A percentile compares a stretch with the other conserved stretches of the same genome.
phyloP scores from a whole-genome alignment of 768 basidiomycete genomes.

The Amanita molliuscula region DNA sequence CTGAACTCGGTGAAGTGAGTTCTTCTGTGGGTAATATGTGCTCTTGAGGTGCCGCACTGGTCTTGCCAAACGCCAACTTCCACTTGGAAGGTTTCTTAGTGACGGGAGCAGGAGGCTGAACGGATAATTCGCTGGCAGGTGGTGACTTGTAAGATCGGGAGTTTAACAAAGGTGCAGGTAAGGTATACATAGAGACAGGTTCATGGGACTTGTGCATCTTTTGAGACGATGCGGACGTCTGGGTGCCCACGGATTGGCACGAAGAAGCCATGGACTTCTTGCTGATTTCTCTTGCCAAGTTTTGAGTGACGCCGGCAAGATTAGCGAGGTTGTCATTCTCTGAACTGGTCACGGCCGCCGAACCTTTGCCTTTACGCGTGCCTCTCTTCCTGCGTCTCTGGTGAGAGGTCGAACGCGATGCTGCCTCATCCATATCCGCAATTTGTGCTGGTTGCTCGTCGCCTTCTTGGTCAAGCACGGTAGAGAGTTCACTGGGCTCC shows the following conservation, averaged over 20 bases:
- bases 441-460: slow-evolving; percentile 23
- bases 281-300: slow-evolving; percentile 77
- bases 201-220: slow-evolving; percentile 25
- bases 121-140: slow-evolving; percentile 8
- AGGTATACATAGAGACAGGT: slow-evolving; percentile 34
- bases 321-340: slow-evolving; percentile 53
- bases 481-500: slow-evolving; percentile 36
- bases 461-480: slow-evolving; percentile 41
- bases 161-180: slow-evolving; percentile 25
- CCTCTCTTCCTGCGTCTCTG: slow-evolving; percentile 80
- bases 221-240: slow-evolving; percentile 11
- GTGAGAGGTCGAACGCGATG: slow-evolving; percentile 58
- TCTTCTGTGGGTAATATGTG: slow-evolving; percentile 31
- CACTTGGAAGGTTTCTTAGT: slow-evolving; percentile 82
- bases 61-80: slow-evolving; percentile 70
- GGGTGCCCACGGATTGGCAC: slow-evolving; percentile 20
- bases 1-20: slow-evolving; percentile 18
- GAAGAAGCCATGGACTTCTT: slow-evolving; percentile 43
- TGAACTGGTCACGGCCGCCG: slow-evolving; percentile 21
- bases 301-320: slow-evolving; percentile 73
- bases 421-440: slow-evolving; percentile 7
- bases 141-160: slow-evolving; percentile 13
- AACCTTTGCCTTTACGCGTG: slow-evolving; percentile 71
- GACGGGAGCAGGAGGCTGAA: slow-evolving; percentile 22
- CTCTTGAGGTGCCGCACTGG: slow-evolving; percentile 28